Base-by-base conservation (phyloP, 2,329 filamentous ascomycete species). In the Exophiala lecanii-corni region DNA sequence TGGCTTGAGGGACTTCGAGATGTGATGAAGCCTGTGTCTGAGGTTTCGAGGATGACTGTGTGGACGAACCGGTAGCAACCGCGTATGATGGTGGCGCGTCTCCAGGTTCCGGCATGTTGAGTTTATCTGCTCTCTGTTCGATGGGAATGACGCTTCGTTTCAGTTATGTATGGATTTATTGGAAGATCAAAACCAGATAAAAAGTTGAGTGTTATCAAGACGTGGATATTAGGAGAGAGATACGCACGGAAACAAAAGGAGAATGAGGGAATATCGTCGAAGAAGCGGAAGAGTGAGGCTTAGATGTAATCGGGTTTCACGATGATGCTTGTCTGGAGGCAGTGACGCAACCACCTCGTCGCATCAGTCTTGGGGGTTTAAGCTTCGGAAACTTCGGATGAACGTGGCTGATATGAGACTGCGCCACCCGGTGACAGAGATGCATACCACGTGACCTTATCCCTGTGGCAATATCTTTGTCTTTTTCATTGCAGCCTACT, bases 71-170 rank as follows among this genome's bases (percentile, higher is more conserved):
- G 2, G 56, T 58, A 18, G 57, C 59, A 32, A 60, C 47, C 9
- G 58, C 57, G 44, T 68, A 68, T 1, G 64, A 59, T 23, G 67
- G 65, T 15, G 65, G 66, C 5, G 60, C 47, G 20, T 59, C 57
- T 32, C 33, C 3, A 19, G 50, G 50, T 3, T 39, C 36, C 5
- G 47, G 43, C 50, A 53, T 53, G 35, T 16, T 45, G n/a, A n/a
- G n/a, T n/a, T n/a, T n/a, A n/a, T n/a, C n/a, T n/a, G n/a, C n/a
- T n/a, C n/a, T n/a, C n/a, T n/a, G n/a, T n/a, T n/a, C n/a, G n/a
- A n/a, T n/a, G n/a, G n/a, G n/a, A n/a, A n/a, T n/a, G n/a, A n/a
- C n/a, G n/a, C n/a, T n/a, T n/a, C n/a, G n/a, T n/a, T n/a, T n/a
- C n/a, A n/a, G n/a, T n/a, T n/a, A n/a, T n/a, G n/a, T n/a, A n/a